Conservation (phyloP, 208 protist species). For the Trypanosoma boissoni region DNA sequence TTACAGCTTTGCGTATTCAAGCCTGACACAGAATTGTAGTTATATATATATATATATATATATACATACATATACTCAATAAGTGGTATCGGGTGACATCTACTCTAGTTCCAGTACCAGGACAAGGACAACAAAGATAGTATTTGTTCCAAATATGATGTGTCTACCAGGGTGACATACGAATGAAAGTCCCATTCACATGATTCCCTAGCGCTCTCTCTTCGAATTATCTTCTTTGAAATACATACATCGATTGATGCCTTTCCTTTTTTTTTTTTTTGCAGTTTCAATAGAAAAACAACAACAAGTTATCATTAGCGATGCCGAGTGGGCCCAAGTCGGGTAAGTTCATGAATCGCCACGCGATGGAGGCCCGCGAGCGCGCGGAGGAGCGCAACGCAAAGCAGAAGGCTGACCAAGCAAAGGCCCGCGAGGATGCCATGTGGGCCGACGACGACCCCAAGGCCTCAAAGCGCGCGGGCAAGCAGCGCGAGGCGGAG, state of each 20-base stretch:
- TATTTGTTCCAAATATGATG: too few species aligned
- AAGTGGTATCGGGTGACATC: too few species aligned
- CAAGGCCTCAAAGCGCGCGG: conserved; percentile 49
- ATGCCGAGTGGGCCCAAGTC: conserved; percentile 88
- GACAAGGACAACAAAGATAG: too few species aligned
- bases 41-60: conserved; percentile 1
- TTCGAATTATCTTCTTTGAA: too few species aligned
- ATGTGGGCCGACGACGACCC: conserved; percentile 64
- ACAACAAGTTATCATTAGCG: conserved; percentile 3
- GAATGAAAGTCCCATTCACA: too few species aligned
- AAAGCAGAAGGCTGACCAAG: conserved; percentile 26
- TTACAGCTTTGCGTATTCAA: conserved; percentile 30
- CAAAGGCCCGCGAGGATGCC: conserved; percentile 63
- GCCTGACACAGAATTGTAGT: background rate
- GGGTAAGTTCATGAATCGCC: conserved; percentile 85
- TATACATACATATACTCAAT: too few species aligned
- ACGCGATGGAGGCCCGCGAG: conserved; percentile 75
- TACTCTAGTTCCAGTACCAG: too few species aligned
- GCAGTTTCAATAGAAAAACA: conserved; percentile 2
- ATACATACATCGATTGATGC: background rate
- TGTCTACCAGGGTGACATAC: too few species aligned
- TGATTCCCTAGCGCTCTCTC: too few species aligned
- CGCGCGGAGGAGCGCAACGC: conserved; percentile 57
- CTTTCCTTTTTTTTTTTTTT: background rate
- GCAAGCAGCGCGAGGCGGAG: conserved; percentile 65